phyloP scores from a whole-genome alignment of 2,329 filamentous ascomycete species.

The Elsinoe australis region DNA sequence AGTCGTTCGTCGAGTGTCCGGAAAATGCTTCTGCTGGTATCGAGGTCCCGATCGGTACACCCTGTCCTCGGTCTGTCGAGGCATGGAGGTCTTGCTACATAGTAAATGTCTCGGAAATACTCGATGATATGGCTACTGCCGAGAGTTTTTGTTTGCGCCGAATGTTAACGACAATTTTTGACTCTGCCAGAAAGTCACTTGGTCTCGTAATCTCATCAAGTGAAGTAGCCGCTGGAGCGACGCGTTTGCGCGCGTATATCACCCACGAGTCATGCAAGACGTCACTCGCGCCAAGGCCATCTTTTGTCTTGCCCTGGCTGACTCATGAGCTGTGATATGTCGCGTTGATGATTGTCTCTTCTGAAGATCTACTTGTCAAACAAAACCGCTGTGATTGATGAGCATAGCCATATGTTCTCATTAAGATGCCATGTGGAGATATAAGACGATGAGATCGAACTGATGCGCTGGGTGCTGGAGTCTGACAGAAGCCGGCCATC shows the following conservation, averaged over 20 bases:
- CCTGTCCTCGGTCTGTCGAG: background rate
- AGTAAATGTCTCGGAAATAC: no score
- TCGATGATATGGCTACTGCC: background rate
- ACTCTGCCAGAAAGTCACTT: no score
- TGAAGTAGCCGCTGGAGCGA: background rate
- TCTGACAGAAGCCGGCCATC: background rate
- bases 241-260: background rate
- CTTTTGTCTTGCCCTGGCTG: background rate
- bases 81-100: slow-evolving; percentile 7
- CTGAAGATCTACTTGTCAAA: no score
- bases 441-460: no score
- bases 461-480: no score
- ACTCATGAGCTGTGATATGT: no score
- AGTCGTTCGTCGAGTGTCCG: no score
- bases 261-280: slow-evolving; percentile 7
- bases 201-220: no score
- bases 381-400: no score
- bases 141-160: background rate
- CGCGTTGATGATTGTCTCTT: no score
- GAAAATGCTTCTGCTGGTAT: slow-evolving; percentile 5
- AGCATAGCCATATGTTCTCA: no score
- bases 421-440: no score
- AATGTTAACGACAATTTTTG: background rate
- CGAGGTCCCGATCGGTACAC: slow-evolving; percentile 7
- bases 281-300: background rate